phyloP scores from a whole-genome alignment of 768 basidiomycete species.

The Phlebiopsis flavidoalba region DNA sequence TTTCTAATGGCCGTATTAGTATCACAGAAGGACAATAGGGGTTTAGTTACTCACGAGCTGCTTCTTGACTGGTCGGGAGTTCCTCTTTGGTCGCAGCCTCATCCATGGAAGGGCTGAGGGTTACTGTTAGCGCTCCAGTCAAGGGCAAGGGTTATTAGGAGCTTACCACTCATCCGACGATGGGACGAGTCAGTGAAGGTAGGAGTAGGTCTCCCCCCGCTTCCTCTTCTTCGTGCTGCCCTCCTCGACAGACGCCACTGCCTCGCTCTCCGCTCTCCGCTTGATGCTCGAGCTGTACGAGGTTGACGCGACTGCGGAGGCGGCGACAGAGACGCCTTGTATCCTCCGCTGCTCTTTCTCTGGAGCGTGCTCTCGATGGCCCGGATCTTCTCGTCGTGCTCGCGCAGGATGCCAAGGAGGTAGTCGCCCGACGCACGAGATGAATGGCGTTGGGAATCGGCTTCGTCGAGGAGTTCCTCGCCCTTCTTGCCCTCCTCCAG shows the following conservation, averaged over 20 bases:
- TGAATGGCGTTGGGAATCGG: slow-evolving; percentile 98
- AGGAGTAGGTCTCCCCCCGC: slow-evolving; percentile 90
- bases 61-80: slow-evolving; percentile 92
- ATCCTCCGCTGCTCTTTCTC: slow-evolving; percentile 55
- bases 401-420: slow-evolving; percentile 74
- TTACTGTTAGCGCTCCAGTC: slow-evolving; percentile 6
- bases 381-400: slow-evolving; percentile 87
- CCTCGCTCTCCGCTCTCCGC: slow-evolving; percentile 82
- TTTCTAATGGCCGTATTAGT: slow-evolving; percentile 52
- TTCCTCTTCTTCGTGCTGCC: slow-evolving; percentile 72
- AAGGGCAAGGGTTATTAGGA: not conserved
- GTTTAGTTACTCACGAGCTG: slow-evolving; percentile 60
- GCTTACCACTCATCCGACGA: slow-evolving; percentile 88
- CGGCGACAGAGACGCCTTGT: slow-evolving; percentile 71
- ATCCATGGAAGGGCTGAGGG: slow-evolving; percentile 86
- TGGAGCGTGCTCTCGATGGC: slow-evolving; percentile 80
- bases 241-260: slow-evolving; percentile 69
- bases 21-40: not conserved
- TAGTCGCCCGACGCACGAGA: slow-evolving; percentile 94
- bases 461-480: slow-evolving; percentile 74
- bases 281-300: slow-evolving; percentile 57
- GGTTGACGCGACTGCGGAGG: slow-evolving; percentile 69
- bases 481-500: slow-evolving; percentile 96
- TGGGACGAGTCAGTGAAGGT: slow-evolving; percentile 94
- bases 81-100: slow-evolving; percentile 91